Evolutionary conservation across 768 basidiomycete genomes (phyloP), one percentile per base, ranked within the genome.

Genomic region (Russula dissimulans): DNA sequence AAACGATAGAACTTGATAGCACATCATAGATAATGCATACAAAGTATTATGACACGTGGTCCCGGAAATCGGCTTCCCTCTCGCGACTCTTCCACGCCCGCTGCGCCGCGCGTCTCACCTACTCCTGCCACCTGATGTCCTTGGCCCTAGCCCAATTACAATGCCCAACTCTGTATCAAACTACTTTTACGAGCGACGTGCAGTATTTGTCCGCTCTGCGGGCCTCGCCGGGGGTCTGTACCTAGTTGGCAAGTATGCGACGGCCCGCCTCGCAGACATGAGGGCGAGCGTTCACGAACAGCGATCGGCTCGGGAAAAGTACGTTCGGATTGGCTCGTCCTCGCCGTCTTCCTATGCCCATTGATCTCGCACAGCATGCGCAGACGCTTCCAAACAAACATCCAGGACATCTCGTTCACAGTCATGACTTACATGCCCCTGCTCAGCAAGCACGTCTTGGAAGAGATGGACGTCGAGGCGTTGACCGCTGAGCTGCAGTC

Each of bases 391-490:
- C 76, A 79, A 38, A 83, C 88, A 63, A 90, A 85, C 29, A 85
- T 88, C 65, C 83, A 89, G 60, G 86, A 93, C 67, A 78, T 82
- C 26, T 82, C 86, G 7, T 95, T 83, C 68, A 91, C 87, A 0
- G 75, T 87, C 50, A 81, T 87, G 69, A 83, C 86, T 0, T 77
- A 87, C 43, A 71, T 90, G 17, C 84, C 86, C 2, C 84, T 85
- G 1, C 77, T 91, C 17, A 78, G 82, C 6, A 73, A 79, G 14
- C 82, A 85, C 61, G 76, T 92, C 12, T 71, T 87, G n/a, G 74
- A 77, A 26, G 81, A 81, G 34, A 86, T 92, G 82, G 84, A 92
- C 63, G 86, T 92, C 17, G 90, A 92, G 64, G 75, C 75, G 0
- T 72, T 89, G 12, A 90, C 86, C 0, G 70, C 77, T 15, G 85